Conservation (phyloP, 352 stramenopile genomes). For the Lagenidium giganteum region DNA sequence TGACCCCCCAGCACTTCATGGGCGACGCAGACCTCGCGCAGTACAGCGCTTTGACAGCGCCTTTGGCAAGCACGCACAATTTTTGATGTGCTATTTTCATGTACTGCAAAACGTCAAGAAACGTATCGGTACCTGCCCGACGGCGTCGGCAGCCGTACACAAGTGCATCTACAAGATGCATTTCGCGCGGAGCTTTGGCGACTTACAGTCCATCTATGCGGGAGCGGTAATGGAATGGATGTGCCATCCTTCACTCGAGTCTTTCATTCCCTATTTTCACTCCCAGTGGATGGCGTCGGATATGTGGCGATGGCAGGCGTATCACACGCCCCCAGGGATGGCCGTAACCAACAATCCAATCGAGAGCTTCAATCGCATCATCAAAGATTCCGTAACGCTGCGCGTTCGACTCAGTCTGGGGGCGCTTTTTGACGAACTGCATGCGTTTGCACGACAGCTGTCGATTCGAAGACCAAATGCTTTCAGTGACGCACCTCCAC, state of each 20-base stretch:
- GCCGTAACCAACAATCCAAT: slow-evolving; percentile 9
- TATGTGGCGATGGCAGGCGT: slow-evolving; percentile 7
- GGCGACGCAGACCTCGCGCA: slow-evolving; percentile 7
- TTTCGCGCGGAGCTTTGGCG: slow-evolving; percentile 1
- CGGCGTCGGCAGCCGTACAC: slow-evolving; percentile 1
- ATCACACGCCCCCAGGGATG: background rate
- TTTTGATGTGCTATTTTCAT: slow-evolving; percentile 19
- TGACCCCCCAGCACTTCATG: slow-evolving; percentile 5
- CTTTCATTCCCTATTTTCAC: slow-evolving; percentile 1
- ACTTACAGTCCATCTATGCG: too few relatives aligned
- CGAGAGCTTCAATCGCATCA: slow-evolving; percentile 6
- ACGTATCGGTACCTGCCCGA: background rate
- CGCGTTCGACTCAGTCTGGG: slow-evolving; percentile 1
- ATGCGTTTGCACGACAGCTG: too few relatives aligned
- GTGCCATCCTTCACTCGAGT: too few relatives aligned
- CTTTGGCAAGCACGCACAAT: too few relatives aligned
- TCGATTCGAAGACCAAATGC: too few relatives aligned
- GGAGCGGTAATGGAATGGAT: too few relatives aligned
- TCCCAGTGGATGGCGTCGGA: background rate
- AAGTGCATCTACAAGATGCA: slow-evolving; percentile 19
- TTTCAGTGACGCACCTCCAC: too few relatives aligned
- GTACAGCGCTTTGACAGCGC: slow-evolving; percentile 12
- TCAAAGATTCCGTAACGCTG: slow-evolving; percentile 5
- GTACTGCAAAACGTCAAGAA: slow-evolving; percentile 8
- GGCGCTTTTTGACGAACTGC: too few relatives aligned